Percentiles rank a stretch among this genome's conserved stretches.
These are phyloP conservation scores for Lizanozyma gosingica DNA, from an alignment of 1,139 yeast genomes.

Conservation along the genomic window DNA sequence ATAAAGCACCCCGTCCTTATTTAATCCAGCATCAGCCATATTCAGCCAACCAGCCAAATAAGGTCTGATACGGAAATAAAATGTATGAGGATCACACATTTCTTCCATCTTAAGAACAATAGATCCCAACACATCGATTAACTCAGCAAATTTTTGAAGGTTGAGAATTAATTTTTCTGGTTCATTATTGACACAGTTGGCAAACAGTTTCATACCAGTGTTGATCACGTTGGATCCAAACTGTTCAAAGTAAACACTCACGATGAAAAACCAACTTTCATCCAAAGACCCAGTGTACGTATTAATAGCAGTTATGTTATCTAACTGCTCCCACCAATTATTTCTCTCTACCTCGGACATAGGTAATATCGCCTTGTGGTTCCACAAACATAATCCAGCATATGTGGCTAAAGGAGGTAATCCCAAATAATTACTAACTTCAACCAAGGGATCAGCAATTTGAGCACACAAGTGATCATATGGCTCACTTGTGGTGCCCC, in stretches of 20 bases:
- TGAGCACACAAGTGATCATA: conserved; percentile 57
- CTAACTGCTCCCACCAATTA: conserved; percentile 30
- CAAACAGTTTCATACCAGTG: conserved; percentile 31
- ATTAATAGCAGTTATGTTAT: conserved; percentile 67
- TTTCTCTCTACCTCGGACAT: conserved; percentile 26
- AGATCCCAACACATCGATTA: conserved; percentile 67
- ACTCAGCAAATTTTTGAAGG: conserved; percentile 62
- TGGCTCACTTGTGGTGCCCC: conserved; percentile 64
- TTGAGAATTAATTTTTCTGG: conserved; percentile 36
- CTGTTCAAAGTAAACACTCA: conserved; percentile 78
- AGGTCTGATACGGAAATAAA: conserved; percentile 80
- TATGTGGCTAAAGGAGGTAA: conserved; percentile 85
- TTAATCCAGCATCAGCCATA: conserved; percentile 80
- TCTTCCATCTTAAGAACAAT: conserved; percentile 80
- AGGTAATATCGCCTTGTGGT: conserved; percentile 59
- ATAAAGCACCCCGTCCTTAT: conserved; percentile 65
- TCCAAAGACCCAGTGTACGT: conserved; percentile 89
- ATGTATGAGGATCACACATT: conserved; percentile 90
- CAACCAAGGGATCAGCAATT: conserved; percentile 62
- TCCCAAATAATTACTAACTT: conserved; percentile 49
- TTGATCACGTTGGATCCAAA: conserved; percentile 63
- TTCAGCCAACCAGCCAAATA: conserved; percentile 92
- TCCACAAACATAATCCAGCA: conserved; percentile 85
- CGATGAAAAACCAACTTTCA: conserved; percentile 90
- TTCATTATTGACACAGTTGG: conserved; percentile 49